phyloP scores from a whole-genome alignment of 352 stramenopile genomes.

The Phytophthora ohioensis region DNA sequence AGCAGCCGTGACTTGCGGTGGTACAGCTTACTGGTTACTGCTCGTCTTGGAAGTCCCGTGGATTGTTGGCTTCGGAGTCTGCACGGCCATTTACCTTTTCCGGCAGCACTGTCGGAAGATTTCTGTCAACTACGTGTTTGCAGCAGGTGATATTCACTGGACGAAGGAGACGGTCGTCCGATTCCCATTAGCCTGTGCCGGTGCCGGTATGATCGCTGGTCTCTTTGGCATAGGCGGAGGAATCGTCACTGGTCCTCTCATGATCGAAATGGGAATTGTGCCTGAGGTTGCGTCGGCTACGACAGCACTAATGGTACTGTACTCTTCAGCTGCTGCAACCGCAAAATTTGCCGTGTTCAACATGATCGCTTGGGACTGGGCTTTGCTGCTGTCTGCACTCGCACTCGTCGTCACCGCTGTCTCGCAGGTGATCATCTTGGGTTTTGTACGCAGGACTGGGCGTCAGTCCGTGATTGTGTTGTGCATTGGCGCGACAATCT shows the following conservation, averaged over 20 bases:
- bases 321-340: constrained; percentile 58
- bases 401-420: constrained; percentile 59
- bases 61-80: constrained; percentile 49
- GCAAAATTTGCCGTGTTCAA: constrained; percentile 69
- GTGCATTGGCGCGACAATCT: constrained; percentile 59
- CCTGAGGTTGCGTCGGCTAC: constrained; percentile 50
- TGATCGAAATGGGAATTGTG: constrained; percentile 47
- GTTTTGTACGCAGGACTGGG: constrained; percentile 58
- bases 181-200: constrained; percentile 49
- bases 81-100: constrained; percentile 38
- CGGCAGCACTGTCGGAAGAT: constrained; percentile 47
- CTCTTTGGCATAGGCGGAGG: constrained; percentile 61
- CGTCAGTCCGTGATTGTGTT: constrained; percentile 68
- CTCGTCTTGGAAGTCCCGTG: constrained; percentile 59
- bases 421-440: constrained; percentile 55
- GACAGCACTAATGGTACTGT: constrained; percentile 57
- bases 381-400: constrained; percentile 41
- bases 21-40: constrained; percentile 50
- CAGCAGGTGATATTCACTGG: constrained; percentile 54
- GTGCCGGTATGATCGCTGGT: constrained; percentile 54
- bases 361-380: constrained; percentile 66
- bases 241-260: constrained; percentile 33
- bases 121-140: constrained; percentile 49
- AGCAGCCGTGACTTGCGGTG: constrained; percentile 43
- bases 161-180: constrained; percentile 44